Conservation (phyloP, 495 filamentous ascomycete genomes). For the Aspergillus affinis region DNA sequence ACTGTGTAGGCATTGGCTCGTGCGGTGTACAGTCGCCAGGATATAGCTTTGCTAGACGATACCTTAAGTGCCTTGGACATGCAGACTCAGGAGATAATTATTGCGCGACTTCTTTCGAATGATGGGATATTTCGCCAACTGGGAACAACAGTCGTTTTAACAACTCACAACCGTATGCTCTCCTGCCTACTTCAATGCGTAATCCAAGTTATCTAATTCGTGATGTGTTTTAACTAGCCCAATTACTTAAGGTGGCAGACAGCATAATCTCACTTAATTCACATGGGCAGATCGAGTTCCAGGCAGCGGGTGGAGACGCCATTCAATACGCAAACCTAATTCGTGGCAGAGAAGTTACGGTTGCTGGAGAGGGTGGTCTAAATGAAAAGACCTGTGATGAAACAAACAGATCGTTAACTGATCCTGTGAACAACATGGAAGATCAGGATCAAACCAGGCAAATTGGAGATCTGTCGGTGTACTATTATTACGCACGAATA, state of each 20-base stretch:
- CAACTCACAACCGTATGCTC: neutral
- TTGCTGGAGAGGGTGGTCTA: too few species aligned
- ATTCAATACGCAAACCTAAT: too few species aligned
- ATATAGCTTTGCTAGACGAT: neutral
- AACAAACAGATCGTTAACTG: too few species aligned
- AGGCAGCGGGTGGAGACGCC: neutral
- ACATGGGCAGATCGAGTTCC: neutral
- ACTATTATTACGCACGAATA: slow-evolving; percentile 45
- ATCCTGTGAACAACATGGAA: too few species aligned
- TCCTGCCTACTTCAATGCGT: neutral
- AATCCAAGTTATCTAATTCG: too few species aligned
- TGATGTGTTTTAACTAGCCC: neutral
- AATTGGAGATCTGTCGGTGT: slow-evolving; percentile 43
- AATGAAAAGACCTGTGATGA: too few species aligned
- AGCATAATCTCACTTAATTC: neutral
- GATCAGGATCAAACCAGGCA: slow-evolving; percentile 21
- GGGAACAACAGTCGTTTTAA: neutral
- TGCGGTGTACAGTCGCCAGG: neutral
- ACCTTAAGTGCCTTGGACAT: neutral
- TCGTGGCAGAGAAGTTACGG: too few species aligned
- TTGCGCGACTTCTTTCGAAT: neutral
- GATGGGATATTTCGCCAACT: slow-evolving; percentile 1
- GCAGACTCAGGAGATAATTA: neutral
- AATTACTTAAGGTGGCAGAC: slow-evolving; percentile 1
- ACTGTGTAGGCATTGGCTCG: neutral